Evolutionary conservation across 2,329 filamentous ascomycete species (phyloP).

Genomic region (Cladosporium sp.): DNA sequence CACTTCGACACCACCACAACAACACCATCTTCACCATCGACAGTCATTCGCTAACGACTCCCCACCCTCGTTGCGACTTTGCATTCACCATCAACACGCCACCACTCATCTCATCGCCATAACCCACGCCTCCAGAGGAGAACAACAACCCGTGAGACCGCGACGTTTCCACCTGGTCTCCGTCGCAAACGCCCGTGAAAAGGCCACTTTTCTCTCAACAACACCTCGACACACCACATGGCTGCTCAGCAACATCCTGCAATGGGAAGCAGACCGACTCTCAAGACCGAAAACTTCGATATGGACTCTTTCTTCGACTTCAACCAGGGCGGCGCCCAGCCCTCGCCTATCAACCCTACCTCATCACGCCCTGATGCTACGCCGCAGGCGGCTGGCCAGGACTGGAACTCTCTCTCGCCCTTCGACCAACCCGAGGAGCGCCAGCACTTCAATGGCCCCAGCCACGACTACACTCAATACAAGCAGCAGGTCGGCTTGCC

Average conservation of each 20-base stretch:
- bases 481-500: slow-evolving; percentile 94
- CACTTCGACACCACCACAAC: not conserved
- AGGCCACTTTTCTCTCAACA: too few species aligned
- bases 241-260: slow-evolving; percentile 1
- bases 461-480: slow-evolving; percentile 92
- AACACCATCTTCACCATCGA: not conserved
- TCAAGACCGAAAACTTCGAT: slow-evolving; percentile 36
- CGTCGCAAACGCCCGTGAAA: too few species aligned
- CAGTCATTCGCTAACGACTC: not conserved
- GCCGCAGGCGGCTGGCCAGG: slow-evolving; percentile 3
- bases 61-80: too few species aligned
- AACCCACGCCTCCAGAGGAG: too few species aligned
- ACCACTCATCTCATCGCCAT: too few species aligned
- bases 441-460: slow-evolving; percentile 53
- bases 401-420: slow-evolving; percentile 23
- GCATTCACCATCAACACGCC: too few species aligned
- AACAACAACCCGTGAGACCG: not conserved
- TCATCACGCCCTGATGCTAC: slow-evolving; percentile 24
- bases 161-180: too few species aligned
- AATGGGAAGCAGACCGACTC: slow-evolving; percentile 14
- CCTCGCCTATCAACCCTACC: slow-evolving; percentile 26
- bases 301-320: slow-evolving; percentile 40
- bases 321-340: slow-evolving; percentile 30
- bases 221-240: not conserved
- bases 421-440: slow-evolving; percentile 33